Evolutionary conservation across 2,329 filamentous ascomycete species (phyloP).

Genomic region (Calonectria pteridis): DNA sequence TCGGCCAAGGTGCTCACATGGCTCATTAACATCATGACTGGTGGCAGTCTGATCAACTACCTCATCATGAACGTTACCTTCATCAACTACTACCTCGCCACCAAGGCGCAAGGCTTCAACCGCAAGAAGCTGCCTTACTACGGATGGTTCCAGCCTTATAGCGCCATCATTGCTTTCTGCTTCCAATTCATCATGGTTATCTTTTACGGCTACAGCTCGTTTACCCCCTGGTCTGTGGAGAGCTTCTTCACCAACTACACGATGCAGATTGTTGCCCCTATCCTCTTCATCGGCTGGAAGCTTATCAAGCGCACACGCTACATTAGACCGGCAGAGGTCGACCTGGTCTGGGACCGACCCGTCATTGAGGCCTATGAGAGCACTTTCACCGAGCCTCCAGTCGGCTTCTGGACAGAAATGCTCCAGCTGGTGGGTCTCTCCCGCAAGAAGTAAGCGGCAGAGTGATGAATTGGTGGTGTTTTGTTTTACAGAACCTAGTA

Average conservation of each 20-base stretch:
- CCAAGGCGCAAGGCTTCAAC: conserved; percentile 64
- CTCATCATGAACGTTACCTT: conserved; percentile 65
- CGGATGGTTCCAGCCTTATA: conserved; percentile 71
- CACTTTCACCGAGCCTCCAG: conserved; percentile 60
- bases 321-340: conserved; percentile 65
- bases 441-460: conserved; percentile 21
- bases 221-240: conserved; percentile 61
- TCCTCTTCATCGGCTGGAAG: conserved; percentile 73
- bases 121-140: conserved; percentile 68
- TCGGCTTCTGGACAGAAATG: conserved; percentile 69
- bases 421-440: conserved; percentile 38
- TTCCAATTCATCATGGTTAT: conserved; percentile 59
- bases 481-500: not conserved
- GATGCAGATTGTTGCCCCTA: conserved; percentile 66
- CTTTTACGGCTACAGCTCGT: conserved; percentile 68
- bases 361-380: conserved; percentile 69
- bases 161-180: conserved; percentile 59
- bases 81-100: conserved; percentile 63
- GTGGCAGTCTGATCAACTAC: conserved; percentile 72
- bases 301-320: conserved; percentile 69
- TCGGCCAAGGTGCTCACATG: conserved; percentile 65
- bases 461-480: conserved; percentile 8
- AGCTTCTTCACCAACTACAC: conserved; percentile 67
- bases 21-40: conserved; percentile 69
- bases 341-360: conserved; percentile 72